Conservation (phyloP, 2,329 filamentous ascomycete genomes). For the Tolypocladium cylindrosporum region DNA sequence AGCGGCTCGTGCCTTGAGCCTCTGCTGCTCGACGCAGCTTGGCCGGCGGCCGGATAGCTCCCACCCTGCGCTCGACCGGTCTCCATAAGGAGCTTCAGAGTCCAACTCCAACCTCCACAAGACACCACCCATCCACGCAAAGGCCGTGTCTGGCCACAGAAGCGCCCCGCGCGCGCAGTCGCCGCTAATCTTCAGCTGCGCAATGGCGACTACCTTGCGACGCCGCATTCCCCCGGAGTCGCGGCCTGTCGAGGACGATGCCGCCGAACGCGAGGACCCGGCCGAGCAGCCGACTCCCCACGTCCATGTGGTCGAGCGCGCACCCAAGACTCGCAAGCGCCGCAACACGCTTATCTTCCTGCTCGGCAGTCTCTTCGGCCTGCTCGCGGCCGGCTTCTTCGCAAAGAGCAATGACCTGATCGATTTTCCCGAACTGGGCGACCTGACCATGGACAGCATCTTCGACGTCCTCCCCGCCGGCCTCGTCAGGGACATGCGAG, state of each 20-base stretch:
- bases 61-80: too few species aligned
- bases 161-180: neutral
- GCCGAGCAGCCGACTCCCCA: slow-evolving; percentile 16
- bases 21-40: neutral
- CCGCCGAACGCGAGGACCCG: slow-evolving; percentile 17
- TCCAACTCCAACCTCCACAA: neutral
- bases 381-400: slow-evolving; percentile 83
- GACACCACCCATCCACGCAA: neutral
- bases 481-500: slow-evolving; percentile 74
- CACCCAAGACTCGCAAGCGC: slow-evolving; percentile 53
- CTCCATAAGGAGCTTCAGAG: too few species aligned
- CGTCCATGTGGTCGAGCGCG: slow-evolving; percentile 33
- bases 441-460: slow-evolving; percentile 74
- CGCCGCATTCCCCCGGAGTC: slow-evolving; percentile 18
- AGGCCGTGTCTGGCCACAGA: neutral
- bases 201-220: slow-evolving; percentile 23
- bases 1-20: neutral
- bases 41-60: neutral
- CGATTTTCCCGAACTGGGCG: slow-evolving; percentile 59
- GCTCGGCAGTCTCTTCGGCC: slow-evolving; percentile 80
- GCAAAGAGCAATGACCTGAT: slow-evolving; percentile 84
- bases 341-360: slow-evolving; percentile 75
- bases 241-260: slow-evolving; percentile 10
- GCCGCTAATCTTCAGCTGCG: neutral
- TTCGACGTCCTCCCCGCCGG: slow-evolving; percentile 82